Percentiles rank a stretch among this genome's conserved stretches.
phyloP scores from a whole-genome alignment of 805 yeast species.

The Metschnikowia rubicola region DNA sequence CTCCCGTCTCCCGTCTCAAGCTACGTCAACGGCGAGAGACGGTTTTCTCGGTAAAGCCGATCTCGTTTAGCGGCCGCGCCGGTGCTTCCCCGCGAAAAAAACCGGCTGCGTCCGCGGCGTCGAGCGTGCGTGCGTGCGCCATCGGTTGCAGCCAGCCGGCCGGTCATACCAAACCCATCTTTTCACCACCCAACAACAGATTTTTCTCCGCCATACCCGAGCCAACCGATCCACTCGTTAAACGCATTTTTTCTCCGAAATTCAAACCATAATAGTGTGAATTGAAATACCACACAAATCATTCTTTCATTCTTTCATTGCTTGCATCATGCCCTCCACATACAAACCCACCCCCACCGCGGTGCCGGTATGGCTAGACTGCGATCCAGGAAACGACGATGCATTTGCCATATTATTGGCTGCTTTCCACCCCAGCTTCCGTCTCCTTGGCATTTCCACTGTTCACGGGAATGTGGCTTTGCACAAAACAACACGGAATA shows the following conservation, averaged over 20 bases:
- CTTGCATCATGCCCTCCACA: slow-evolving; percentile 3
- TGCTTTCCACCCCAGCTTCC: slow-evolving; percentile 53
- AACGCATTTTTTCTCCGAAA: too few relatives aligned
- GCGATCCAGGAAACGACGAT: slow-evolving; percentile 93
- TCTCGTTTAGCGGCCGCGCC: too few relatives aligned
- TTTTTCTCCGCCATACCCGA: too few relatives aligned
- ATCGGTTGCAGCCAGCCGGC: neutral
- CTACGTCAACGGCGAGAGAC: too few relatives aligned
- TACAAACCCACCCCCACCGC: neutral
- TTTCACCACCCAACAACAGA: too few relatives aligned
- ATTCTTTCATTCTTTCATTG: too few relatives aligned
- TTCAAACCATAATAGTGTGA: too few relatives aligned
- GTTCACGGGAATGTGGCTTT: slow-evolving; percentile 71
- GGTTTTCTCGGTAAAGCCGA: too few relatives aligned
- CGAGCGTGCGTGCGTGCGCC: neutral
- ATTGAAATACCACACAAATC: too few relatives aligned
- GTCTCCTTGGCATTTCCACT: slow-evolving; percentile 67
- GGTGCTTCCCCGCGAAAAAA: too few relatives aligned
- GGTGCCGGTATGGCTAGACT: slow-evolving; percentile 79
- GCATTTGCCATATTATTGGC: slow-evolving; percentile 70
- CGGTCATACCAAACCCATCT: neutral
- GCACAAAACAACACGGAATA: slow-evolving; percentile 62
- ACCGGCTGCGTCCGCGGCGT: too few relatives aligned
- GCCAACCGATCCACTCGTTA: too few relatives aligned
- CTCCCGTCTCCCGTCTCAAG: neutral